Conservation (phyloP, 2,329 filamentous ascomycete species). For the Stachybotrys echinatus region DNA sequence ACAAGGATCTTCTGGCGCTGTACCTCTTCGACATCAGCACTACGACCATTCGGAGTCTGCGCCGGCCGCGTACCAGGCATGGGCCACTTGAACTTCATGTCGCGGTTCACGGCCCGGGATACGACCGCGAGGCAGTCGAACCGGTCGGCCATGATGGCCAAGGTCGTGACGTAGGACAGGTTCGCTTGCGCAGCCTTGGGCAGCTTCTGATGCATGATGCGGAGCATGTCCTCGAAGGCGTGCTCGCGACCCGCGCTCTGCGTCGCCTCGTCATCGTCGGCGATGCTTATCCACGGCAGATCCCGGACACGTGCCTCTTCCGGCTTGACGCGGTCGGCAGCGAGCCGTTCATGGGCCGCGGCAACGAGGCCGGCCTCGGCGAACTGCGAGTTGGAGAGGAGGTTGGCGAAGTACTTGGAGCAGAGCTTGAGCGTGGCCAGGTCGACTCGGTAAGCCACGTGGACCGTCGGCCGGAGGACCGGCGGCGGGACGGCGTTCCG, state of each 20-base stretch:
- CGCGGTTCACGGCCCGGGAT: constrained; percentile 43
- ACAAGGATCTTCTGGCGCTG: constrained; percentile 66
- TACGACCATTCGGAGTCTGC: constrained; percentile 28
- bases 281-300: constrained; percentile 60
- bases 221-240: constrained; percentile 62
- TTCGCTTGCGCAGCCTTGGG: constrained; percentile 35
- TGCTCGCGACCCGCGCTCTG: constrained; percentile 52
- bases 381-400: constrained; percentile 60
- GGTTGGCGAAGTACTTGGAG: constrained; percentile 65
- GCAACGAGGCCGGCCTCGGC: constrained; percentile 54
- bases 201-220: constrained; percentile 55
- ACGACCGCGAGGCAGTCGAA: constrained; percentile 61
- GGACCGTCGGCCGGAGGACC: constrained; percentile 28
- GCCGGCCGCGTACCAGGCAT: constrained; percentile 33
- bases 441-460: constrained; percentile 54
- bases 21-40: constrained; percentile 53
- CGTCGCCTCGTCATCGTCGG: constrained; percentile 65
- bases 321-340: constrained; percentile 39
- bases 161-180: constrained; percentile 58
- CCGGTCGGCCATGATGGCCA: constrained; percentile 67
- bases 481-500: constrained; percentile 18
- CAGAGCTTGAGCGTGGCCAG: constrained; percentile 49
- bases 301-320: constrained; percentile 40
- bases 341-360: constrained; percentile 44
- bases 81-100: constrained; percentile 51